These are phyloP conservation scores for Beta macrorhiza DNA, from an alignment of 179 eudicot genomes.

Conservation along the genomic window DNA sequence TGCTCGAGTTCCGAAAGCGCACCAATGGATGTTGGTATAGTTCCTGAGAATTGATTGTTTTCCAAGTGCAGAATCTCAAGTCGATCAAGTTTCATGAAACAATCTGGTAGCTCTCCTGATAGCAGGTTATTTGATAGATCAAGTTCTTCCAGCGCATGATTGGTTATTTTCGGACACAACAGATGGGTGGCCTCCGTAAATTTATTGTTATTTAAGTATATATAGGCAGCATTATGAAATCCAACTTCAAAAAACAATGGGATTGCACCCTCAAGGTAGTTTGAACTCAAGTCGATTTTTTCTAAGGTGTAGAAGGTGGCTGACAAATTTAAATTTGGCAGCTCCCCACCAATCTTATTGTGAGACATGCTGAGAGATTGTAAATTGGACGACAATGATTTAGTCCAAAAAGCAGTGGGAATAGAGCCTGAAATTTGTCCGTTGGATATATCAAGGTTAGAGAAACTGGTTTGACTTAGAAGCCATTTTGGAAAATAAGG, in stretches of 20 bases:
- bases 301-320: background rate
- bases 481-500: slow-evolving; percentile 41
- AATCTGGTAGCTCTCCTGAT: slow-evolving; percentile 19
- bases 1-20: too few relatives aligned
- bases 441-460: slow-evolving; percentile 27
- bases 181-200: slow-evolving; percentile 24
- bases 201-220: slow-evolving; percentile 32
- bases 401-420: slow-evolving; percentile 31
- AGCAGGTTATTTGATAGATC: slow-evolving; percentile 19
- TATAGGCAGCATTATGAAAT: too few relatives aligned
- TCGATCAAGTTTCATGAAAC: slow-evolving; percentile 5
- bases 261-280: slow-evolving; percentile 11
- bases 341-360: slow-evolving; percentile 32
- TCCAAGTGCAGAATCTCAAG: background rate
- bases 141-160: background rate
- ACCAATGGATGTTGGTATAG: too few relatives aligned
- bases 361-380: slow-evolving; percentile 25
- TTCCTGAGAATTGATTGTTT: background rate
- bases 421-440: slow-evolving; percentile 26
- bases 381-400: background rate
- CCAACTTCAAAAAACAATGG: too few relatives aligned
- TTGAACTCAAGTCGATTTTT: background rate
- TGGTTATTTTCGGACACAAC: slow-evolving; percentile 17
- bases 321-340: slow-evolving; percentile 25
- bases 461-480: slow-evolving; percentile 15